Evolutionary conservation across 108 stramenopile species (phyloP), one percentile per base, ranked within the genome.

Genomic region (Fistulifera pelliculosa): DNA sequence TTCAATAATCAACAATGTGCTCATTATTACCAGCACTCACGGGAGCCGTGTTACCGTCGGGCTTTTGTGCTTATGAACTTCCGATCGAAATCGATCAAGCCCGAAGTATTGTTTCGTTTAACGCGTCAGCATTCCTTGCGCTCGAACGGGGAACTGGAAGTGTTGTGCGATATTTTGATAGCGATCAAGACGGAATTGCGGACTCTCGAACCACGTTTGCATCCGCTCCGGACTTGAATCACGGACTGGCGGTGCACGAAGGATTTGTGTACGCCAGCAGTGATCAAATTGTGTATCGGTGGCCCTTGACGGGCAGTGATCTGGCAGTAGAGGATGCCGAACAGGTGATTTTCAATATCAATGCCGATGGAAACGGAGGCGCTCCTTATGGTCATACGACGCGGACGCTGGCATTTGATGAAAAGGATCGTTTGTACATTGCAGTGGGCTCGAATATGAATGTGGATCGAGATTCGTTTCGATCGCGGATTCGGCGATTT

Each of bases 401-500:
- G 14, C 75, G 85, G 0, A 86, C 85, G 0, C 65, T 86, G 1
- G 74, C 59, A 17, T 78, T 86, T 43, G 85, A 86, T 58, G 28
- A 55, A 3, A 24, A 28, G 15, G 81, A 65, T 2, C 52, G 52
- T 26, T 55, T 86, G 38, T 86, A 86, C 61, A 66, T 86, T 17
- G 71, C 75, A 18, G 74, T 81, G 16, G 84, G 84, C 12, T 80
- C 73, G 4, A 27, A 50, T 47, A 49, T 48, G 0, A 86, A 86
- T 48, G 62, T 80, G 8, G 84, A 76, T 48, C 10, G 42, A 15
- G 67, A 86, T 49, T 77, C 76, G 2, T 64, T 61, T 58, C 75
- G 84, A 17, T 64, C 79, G 25, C 62, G 80, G 18, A 81, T 86
- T 49, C 75, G 84, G n/a, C 49, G 77, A 56, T 79, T 76, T 52